Conservation (phyloP, 1,284 basidiomycete species). For the Puccinia triticina region DNA sequence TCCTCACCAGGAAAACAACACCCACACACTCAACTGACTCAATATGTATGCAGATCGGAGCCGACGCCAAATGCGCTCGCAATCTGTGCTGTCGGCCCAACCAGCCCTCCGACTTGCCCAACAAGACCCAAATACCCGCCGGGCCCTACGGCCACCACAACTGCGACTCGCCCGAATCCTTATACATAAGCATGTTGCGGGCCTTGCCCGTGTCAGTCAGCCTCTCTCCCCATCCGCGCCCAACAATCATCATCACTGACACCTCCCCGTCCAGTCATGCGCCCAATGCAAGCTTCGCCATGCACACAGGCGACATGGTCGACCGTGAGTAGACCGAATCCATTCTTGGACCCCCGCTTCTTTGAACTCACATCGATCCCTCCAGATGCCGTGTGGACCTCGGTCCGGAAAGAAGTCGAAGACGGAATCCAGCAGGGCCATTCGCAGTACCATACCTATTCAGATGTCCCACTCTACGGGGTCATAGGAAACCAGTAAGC, state of each 20-base stretch:
- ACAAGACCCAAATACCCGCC: constrained; percentile 60
- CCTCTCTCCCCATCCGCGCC: background rate
- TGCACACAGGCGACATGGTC: constrained; percentile 70
- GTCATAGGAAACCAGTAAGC: constrained; percentile 58
- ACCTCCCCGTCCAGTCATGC: constrained; percentile 51
- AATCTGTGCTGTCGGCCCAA: constrained; percentile 66
- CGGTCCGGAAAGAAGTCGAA: constrained; percentile 51
- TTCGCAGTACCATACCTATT: constrained; percentile 46
- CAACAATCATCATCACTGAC: background rate
- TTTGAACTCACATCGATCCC: background rate
- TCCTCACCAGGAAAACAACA: background rate
- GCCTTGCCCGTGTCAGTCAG: constrained; percentile 60
- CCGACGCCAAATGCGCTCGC: constrained; percentile 67
- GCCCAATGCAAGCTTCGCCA: constrained; percentile 64
- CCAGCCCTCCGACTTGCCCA: constrained; percentile 45
- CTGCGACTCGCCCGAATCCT: constrained; percentile 65
- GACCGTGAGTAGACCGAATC: constrained; percentile 63
- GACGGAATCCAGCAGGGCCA: constrained; percentile 49
- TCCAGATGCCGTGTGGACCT: constrained; percentile 55
- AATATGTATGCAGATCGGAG: constrained; percentile 58
- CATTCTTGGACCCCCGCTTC: too few species aligned
- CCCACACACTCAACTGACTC: background rate
- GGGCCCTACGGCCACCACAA: constrained; percentile 64
- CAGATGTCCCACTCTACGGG: constrained; percentile 55
- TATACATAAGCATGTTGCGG: constrained; percentile 66